A percentile compares a stretch with the other conserved stretches of the same genome.
Conservation (phyloP, 2,329 filamentous ascomycete species). For the Lithohypha guttulata region DNA sequence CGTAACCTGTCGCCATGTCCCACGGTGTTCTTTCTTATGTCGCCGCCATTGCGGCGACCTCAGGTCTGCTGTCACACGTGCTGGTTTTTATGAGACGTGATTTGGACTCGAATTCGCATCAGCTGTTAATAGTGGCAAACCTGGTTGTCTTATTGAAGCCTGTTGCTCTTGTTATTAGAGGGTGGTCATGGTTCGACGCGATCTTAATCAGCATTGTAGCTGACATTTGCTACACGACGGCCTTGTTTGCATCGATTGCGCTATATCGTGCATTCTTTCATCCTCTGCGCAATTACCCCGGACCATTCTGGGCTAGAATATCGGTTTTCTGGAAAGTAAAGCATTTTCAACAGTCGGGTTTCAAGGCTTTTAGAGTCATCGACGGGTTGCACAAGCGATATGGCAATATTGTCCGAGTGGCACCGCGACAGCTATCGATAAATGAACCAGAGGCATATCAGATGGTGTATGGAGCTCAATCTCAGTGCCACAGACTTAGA, state of each 20-base stretch:
- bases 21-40: no score
- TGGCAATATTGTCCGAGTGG: constrained; percentile 15
- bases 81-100: constrained; percentile 1
- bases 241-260: constrained; percentile 13
- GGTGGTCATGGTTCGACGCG: background rate
- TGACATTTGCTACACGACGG: background rate
- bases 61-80: background rate
- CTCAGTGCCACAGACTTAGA: constrained; percentile 34
- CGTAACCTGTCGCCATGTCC: no score
- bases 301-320: constrained; percentile 28
- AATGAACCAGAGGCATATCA: constrained; percentile 23
- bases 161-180: background rate
- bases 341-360: constrained; percentile 19
- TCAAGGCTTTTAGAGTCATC: constrained; percentile 11
- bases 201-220: background rate
- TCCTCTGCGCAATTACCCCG: constrained; percentile 7
- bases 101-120: constrained; percentile 1
- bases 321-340: constrained; percentile 27
- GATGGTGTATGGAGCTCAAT: constrained; percentile 29
- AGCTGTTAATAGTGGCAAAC: constrained; percentile 1
- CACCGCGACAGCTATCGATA: constrained; percentile 16
- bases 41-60: no score
- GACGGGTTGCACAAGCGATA: constrained; percentile 25
- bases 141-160: background rate
- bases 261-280: constrained; percentile 25